These are phyloP conservation scores for Flaveria robusta DNA, from an alignment of 129 eudicot genomes.

Conservation along the genomic window DNA sequence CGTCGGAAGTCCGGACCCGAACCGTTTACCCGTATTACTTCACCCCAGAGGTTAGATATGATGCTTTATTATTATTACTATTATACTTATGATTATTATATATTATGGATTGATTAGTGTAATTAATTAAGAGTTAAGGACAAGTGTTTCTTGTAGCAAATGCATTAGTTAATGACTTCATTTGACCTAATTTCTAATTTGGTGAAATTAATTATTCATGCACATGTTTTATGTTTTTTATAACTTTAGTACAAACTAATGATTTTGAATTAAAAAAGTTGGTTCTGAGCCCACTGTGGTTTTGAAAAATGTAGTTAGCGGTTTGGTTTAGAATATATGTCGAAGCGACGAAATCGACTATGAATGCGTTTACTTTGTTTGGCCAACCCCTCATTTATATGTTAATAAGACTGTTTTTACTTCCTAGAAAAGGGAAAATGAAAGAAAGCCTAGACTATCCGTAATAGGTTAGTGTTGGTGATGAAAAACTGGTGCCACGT, in stretches of 20 bases:
- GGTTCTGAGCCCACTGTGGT: too few species aligned
- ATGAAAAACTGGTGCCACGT: too few species aligned
- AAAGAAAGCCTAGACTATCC: not conserved
- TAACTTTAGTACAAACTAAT: not conserved
- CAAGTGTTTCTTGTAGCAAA: not conserved
- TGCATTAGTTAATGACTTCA: not conserved
- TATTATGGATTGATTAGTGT: not conserved
- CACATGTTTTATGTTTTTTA: too few species aligned
- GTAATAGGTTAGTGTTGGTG: too few species aligned
- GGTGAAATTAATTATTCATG: too few species aligned
- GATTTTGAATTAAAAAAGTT: not conserved
- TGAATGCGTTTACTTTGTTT: not conserved
- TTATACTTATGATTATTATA: not conserved
- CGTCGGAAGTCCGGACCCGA: conserved; percentile 80
- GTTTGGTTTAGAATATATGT: not conserved
- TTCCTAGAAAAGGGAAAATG: not conserved
- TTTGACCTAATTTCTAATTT: not conserved
- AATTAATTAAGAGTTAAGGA: too few species aligned
- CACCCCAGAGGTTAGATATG: conserved; percentile 59
- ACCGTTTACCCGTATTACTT: conserved; percentile 54
- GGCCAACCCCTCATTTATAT: not conserved
- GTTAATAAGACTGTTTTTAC: not conserved
- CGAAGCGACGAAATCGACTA: not conserved
- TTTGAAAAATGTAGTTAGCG: too few species aligned
- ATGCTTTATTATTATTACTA: not conserved